phyloP scores from a whole-genome alignment of 306 rosid genomes.

The Malus fusca region DNA sequence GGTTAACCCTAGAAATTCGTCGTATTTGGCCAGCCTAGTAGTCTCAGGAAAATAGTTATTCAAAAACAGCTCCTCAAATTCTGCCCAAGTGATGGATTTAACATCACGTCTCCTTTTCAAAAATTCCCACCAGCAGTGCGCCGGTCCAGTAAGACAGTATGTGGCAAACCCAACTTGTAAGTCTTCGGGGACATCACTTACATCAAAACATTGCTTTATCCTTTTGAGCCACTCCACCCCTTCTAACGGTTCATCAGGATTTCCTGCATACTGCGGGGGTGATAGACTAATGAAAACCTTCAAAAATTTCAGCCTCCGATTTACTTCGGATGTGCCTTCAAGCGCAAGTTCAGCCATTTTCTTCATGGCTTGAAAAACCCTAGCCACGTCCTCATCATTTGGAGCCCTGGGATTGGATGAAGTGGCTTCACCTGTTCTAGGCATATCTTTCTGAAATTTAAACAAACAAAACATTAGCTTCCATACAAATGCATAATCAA shows the following conservation, averaged over 20 bases:
- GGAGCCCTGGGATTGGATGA: background rate
- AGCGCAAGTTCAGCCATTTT: no score
- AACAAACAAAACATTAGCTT: background rate
- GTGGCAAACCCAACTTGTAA: background rate
- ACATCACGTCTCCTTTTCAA: background rate
- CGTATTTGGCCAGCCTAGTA: background rate
- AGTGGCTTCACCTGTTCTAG: background rate
- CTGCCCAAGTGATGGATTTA: background rate
- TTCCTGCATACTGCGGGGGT: background rate
- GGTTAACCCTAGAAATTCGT: background rate
- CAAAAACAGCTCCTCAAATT: background rate
- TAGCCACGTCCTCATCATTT: background rate
- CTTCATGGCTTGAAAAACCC: background rate
- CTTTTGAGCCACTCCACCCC: background rate
- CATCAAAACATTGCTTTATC: background rate
- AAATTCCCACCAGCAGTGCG: background rate
- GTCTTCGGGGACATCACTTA: background rate
- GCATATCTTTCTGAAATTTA: background rate
- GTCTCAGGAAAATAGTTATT: background rate
- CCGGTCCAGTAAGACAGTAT: background rate
- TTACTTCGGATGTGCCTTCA: no score
- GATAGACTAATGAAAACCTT: background rate
- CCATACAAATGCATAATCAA: background rate
- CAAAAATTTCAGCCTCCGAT: no score
- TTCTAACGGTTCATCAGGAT: background rate